phyloP scores from a whole-genome alignment of 768 basidiomycete species.

The Rubroboletus pulcherrimus region DNA sequence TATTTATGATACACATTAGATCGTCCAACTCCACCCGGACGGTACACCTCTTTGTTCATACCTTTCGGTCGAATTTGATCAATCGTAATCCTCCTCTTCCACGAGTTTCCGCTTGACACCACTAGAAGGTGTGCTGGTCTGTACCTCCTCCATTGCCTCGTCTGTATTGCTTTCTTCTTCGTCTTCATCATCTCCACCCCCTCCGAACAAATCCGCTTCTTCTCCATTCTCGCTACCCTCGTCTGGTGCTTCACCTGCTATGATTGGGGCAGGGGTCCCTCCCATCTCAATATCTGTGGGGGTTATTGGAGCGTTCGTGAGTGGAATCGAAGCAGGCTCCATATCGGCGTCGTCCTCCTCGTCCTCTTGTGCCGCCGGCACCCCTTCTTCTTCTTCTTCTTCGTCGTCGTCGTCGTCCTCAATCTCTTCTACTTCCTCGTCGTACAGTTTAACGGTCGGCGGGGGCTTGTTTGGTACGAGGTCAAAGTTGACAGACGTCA shows the following conservation, averaged over 20 bases:
- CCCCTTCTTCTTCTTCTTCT: conserved; percentile 15
- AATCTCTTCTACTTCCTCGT: conserved; percentile 80
- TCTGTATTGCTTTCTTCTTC: conserved; percentile 47
- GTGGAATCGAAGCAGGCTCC: conserved; percentile 58
- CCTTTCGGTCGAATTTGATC: conserved; percentile 10
- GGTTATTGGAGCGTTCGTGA: conserved; percentile 34
- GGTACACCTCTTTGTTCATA: conserved; percentile 5
- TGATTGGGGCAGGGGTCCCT: conserved; percentile 30
- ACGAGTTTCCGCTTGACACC: conserved; percentile 77
- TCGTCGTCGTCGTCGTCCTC: conserved; percentile 48
- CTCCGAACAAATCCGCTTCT: conserved; percentile 72
- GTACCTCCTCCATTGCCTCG: conserved; percentile 79
- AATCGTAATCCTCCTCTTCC: conserved; percentile 87
- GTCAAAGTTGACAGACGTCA: conserved; percentile 82
- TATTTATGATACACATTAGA: conserved; percentile 33
- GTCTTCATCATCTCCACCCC: conserved; percentile 71
- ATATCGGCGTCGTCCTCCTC: conserved; percentile 57
- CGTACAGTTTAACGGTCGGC: conserved; percentile 68
- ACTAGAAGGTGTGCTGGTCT: conserved; percentile 50
- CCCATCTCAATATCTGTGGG: conserved; percentile 64
- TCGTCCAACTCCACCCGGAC: conserved; percentile 3
- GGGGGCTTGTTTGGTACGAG: conserved; percentile 83
- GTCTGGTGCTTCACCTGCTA: conserved; percentile 41
- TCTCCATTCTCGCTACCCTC: conserved; percentile 70
- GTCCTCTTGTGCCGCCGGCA: conserved; percentile 46